These are phyloP conservation scores for Gentiana straminea DNA, from an alignment of 257 asterid genomes.

Conservation along the genomic window DNA sequence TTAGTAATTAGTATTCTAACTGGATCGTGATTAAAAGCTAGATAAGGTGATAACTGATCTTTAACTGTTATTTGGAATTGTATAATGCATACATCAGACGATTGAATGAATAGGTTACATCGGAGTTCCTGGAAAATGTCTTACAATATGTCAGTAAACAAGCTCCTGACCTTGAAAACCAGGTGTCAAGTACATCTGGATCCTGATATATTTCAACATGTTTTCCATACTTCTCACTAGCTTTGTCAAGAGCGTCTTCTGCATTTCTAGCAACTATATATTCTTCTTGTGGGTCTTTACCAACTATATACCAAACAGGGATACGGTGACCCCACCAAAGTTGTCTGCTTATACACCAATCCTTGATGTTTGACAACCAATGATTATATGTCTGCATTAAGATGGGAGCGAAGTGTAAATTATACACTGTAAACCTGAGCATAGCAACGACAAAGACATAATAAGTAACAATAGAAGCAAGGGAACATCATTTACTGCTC, in stretches of 20 bases:
- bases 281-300: constrained; percentile 78
- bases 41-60: too few relatives aligned
- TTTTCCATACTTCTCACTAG: constrained; percentile 67
- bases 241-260: constrained; percentile 80
- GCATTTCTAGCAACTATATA: constrained; percentile 80
- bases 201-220: constrained; percentile 82
- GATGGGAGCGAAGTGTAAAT: constrained; percentile 20
- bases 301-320: constrained; percentile 94
- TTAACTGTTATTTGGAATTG: too few relatives aligned
- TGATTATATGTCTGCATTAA: constrained; percentile 72
- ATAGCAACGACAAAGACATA: too few relatives aligned
- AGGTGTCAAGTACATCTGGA: constrained; percentile 97
- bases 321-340: constrained; percentile 99
- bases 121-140: too few relatives aligned
- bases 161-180: constrained; percentile 85
- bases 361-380: constrained; percentile 95
- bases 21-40: too few relatives aligned
- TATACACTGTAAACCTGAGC: background rate
- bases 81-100: too few relatives aligned
- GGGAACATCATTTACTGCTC: too few relatives aligned
- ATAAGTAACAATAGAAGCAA: too few relatives aligned
- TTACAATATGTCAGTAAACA: too few relatives aligned
- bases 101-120: too few relatives aligned
- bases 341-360: constrained; percentile 99
- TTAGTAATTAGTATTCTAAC: too few relatives aligned